These are phyloP conservation scores for Lentinula lateritia DNA, from an alignment of 768 basidiomycete genomes.

Conservation along the genomic window DNA sequence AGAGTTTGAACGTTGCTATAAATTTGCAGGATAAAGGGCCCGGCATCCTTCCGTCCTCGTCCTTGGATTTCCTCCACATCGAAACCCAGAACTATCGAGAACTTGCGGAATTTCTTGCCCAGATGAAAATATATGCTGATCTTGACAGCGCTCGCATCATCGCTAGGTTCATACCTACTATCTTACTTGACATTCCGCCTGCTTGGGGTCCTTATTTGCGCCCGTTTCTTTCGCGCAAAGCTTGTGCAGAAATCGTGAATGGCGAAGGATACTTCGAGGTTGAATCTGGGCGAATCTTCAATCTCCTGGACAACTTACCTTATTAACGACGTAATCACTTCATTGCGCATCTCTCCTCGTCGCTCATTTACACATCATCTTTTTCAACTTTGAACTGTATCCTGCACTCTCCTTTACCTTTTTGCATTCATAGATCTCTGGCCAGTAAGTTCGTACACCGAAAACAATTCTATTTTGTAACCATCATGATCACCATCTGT, in stretches of 20 bases:
- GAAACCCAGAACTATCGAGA: background rate
- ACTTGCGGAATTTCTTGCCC: background rate
- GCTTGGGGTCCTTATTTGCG: background rate
- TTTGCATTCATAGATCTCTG: too few relatives aligned
- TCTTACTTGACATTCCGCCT: background rate
- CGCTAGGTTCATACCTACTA: background rate
- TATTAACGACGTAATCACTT: too few relatives aligned
- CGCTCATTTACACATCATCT: too few relatives aligned
- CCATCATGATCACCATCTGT: too few relatives aligned
- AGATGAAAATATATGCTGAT: background rate
- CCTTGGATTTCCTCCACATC: background rate
- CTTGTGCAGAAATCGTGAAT: background rate
- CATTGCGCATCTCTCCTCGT: too few relatives aligned
- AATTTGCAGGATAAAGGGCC: background rate
- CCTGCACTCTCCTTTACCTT: too few relatives aligned
- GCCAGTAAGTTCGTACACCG: too few relatives aligned
- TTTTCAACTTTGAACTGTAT: too few relatives aligned
- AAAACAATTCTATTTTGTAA: too few relatives aligned
- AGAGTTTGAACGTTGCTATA: background rate
- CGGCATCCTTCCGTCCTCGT: background rate
- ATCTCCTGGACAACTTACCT: background rate
- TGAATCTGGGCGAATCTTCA: background rate
- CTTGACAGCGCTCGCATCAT: background rate
- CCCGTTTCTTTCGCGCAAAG: background rate
- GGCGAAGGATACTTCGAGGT: background rate